Conservation (phyloP, 306 rosid species). For the Lathyrus oleraceus region DNA sequence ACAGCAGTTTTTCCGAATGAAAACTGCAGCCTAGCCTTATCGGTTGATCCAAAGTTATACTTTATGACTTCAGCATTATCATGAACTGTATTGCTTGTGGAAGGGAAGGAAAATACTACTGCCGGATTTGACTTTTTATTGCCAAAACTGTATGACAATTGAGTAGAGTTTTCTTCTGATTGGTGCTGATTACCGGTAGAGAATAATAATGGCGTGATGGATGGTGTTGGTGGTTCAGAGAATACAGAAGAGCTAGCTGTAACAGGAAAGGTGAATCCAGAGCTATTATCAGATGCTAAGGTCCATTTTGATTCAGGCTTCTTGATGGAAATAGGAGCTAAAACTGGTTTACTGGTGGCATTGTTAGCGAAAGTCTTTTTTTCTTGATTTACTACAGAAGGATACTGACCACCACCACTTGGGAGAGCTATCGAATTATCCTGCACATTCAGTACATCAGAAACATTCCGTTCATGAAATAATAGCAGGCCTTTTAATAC, state of each 20-base stretch:
- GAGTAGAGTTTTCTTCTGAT: constrained; percentile 39
- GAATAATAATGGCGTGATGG: constrained; percentile 59
- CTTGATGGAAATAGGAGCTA: constrained; percentile 64
- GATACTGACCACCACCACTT: constrained; percentile 31
- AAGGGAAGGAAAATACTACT: constrained; percentile 71
- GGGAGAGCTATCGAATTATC: constrained; percentile 40
- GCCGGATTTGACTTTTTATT: constrained; percentile 47
- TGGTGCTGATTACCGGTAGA: constrained; percentile 42
- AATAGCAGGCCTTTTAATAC: constrained; percentile 2
- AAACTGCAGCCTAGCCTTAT: constrained; percentile 56
- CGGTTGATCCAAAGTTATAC: constrained; percentile 70
- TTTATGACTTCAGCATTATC: constrained; percentile 50
- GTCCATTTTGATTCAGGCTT: constrained; percentile 65
- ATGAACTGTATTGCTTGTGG: constrained; percentile 51
- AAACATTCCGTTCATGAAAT: constrained; percentile 5
- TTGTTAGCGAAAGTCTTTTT: constrained; percentile 39
- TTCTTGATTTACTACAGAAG: constrained; percentile 35
- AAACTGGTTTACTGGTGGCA: constrained; percentile 51
- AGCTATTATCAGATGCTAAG: constrained; percentile 51
- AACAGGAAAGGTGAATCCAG: constrained; percentile 80
- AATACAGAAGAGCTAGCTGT: constrained; percentile 54
- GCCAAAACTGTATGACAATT: constrained; percentile 64
- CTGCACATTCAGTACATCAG: constrained; percentile 45
- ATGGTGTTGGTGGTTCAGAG: constrained; percentile 83
- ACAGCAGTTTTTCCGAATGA: constrained; percentile 53